These are phyloP conservation scores for Trapa incisa DNA, from an alignment of 345 rosid genomes.

Conservation along the genomic window DNA sequence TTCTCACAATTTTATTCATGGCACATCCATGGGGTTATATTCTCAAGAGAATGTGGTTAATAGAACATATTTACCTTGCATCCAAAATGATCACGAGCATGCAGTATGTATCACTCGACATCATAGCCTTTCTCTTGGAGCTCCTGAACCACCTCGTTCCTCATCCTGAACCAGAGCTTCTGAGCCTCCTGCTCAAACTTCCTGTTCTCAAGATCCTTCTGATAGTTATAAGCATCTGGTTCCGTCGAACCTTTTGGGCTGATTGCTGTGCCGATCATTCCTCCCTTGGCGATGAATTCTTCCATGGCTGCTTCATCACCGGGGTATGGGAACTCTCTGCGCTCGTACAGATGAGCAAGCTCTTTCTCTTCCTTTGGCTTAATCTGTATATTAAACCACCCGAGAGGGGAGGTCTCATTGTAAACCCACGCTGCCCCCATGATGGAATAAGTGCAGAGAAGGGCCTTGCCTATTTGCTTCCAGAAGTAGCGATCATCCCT, in stretches of 20 bases:
- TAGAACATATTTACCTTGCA: neutral
- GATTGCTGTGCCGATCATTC: constrained; percentile 62
- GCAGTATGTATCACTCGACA: constrained; percentile 28
- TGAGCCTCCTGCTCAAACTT: constrained; percentile 63
- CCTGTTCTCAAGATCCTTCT: constrained; percentile 53
- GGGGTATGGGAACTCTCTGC: constrained; percentile 74
- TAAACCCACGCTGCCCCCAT: constrained; percentile 58
- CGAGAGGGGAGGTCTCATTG: constrained; percentile 74
- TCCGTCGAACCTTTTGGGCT: constrained; percentile 62
- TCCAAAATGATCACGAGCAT: neutral
- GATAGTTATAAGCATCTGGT: constrained; percentile 35
- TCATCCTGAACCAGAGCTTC: constrained; percentile 80
- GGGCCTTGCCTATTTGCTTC: constrained; percentile 74
- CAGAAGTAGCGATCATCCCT: constrained; percentile 56
- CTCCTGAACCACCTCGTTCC: constrained; percentile 74
- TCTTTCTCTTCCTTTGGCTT: constrained; percentile 73
- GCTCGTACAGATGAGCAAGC: constrained; percentile 64
- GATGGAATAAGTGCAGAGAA: constrained; percentile 60
- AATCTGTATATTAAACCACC: constrained; percentile 91
- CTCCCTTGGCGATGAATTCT: constrained; percentile 69
- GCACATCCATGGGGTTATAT: no score
- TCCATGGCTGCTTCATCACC: constrained; percentile 84
- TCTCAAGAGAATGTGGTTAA: neutral
- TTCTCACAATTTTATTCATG: neutral
- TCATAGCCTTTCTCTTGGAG: constrained; percentile 75